Evolutionary conservation across 495 filamentous ascomycete genomes (phyloP).

Genomic region (Penicillium canariense): DNA sequence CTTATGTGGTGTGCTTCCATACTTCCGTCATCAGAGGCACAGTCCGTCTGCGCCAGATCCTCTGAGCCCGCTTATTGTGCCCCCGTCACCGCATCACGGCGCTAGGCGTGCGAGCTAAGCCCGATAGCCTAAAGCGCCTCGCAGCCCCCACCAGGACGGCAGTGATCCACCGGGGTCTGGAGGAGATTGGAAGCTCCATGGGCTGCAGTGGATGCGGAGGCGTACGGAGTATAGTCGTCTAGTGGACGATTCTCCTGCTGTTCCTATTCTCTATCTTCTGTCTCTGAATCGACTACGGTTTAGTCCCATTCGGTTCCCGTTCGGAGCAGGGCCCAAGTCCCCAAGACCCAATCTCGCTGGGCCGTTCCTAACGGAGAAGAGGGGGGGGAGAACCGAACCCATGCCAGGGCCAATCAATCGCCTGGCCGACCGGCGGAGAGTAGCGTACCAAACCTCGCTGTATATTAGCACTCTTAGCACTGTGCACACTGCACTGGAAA

Average conservation of each 20-base stretch:
- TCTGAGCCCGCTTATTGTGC: background rate
- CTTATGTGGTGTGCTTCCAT: background rate
- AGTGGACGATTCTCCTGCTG: too few relatives aligned
- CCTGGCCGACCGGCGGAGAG: background rate
- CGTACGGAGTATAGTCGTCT: background rate
- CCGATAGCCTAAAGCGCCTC: constrained; percentile 11
- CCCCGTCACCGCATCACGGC: constrained; percentile 7
- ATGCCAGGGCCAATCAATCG: constrained; percentile 15
- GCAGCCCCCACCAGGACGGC: constrained; percentile 8
- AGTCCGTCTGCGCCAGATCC: background rate
- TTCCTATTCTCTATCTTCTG: too few relatives aligned
- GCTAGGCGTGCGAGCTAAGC: constrained; percentile 14
- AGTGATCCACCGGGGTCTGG: constrained; percentile 9
- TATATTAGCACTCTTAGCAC: constrained; percentile 8
- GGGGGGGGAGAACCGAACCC: background rate
- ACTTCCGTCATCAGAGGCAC: too few relatives aligned
- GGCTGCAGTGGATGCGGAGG: background rate
- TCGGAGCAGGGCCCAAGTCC: background rate
- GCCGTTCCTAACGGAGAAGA: constrained; percentile 2
- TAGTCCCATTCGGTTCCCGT: too few relatives aligned
- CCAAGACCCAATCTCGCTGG: background rate
- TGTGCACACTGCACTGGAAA: background rate
- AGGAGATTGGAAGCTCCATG: background rate
- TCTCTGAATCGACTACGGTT: too few relatives aligned
- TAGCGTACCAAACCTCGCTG: constrained; percentile 23